phyloP scores from a whole-genome alignment of 2,329 filamentous ascomycete genomes.

The Volutella citrinella region DNA sequence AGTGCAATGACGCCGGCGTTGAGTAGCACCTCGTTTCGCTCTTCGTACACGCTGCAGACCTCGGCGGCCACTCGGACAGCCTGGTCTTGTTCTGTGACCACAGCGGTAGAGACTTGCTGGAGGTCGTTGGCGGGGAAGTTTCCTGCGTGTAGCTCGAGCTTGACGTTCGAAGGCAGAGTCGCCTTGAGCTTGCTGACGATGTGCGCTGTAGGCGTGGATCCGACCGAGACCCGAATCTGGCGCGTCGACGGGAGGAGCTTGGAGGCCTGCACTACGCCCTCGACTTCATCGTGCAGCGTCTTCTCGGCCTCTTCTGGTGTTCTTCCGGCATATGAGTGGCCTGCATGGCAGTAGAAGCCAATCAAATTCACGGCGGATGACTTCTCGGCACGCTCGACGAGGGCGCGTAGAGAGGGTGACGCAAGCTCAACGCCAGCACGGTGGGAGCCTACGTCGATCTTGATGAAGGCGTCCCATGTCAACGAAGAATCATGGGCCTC shows the following conservation, averaged over 20 bases:
- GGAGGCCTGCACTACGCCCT: constrained; percentile 28
- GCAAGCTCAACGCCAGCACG: constrained; percentile 30
- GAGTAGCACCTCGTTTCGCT: constrained; percentile 36
- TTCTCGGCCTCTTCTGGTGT: constrained; percentile 29
- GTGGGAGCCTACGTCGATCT: constrained; percentile 34
- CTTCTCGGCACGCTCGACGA: constrained; percentile 26
- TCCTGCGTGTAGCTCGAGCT: constrained; percentile 35
- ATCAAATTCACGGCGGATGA: constrained; percentile 29
- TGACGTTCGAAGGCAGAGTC: constrained; percentile 27
- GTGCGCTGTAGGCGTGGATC: constrained; percentile 36
- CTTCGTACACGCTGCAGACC: constrained; percentile 36
- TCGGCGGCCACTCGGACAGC: constrained; percentile 31
- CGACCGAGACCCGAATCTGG: constrained; percentile 30
- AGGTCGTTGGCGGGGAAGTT: constrained; percentile 38
- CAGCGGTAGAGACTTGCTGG: constrained; percentile 35
- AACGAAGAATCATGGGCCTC: constrained; percentile 17
- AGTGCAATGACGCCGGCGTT: constrained; percentile 35
- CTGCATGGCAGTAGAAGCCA: constrained; percentile 38
- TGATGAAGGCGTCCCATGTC: constrained; percentile 35
- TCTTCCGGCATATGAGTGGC: constrained; percentile 34
- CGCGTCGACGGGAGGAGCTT: constrained; percentile 25
- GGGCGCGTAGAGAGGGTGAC: constrained; percentile 21
- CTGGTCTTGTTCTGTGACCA: constrained; percentile 27
- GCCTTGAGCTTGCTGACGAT: constrained; percentile 30
- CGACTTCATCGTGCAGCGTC: constrained; percentile 28